These are phyloP conservation scores for Lupinus albus DNA, from an alignment of 306 rosid genomes.

Conservation along the genomic window DNA sequence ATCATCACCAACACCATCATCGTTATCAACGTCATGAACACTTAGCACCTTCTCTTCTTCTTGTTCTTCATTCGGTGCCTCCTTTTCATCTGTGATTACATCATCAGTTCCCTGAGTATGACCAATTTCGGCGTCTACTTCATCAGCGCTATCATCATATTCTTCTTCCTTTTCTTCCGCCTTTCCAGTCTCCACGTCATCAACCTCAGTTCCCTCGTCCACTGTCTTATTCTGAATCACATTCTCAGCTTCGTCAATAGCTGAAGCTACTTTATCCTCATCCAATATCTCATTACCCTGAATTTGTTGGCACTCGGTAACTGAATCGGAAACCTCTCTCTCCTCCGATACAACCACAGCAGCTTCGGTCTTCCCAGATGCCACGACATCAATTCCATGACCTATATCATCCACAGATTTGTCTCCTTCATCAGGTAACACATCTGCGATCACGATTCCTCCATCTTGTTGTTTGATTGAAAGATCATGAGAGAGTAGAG, in stretches of 20 bases:
- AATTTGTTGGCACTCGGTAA: slow-evolving; percentile 10
- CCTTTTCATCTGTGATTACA: slow-evolving; percentile 12
- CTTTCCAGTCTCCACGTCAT: neutral
- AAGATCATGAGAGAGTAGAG: neutral
- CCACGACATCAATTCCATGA: neutral
- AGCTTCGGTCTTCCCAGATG: neutral
- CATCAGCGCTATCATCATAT: slow-evolving; percentile 4
- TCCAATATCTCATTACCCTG: slow-evolving; percentile 17
- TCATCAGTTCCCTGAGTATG: no score
- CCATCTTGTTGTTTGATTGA: neutral
- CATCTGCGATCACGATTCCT: neutral
- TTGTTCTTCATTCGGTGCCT: slow-evolving; percentile 31
- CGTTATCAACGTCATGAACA: neutral
- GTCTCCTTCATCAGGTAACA: no score
- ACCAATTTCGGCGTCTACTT: neutral
- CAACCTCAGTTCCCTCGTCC: no score
- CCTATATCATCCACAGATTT: neutral
- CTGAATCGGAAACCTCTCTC: neutral
- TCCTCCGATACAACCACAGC: neutral
- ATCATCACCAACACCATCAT: neutral
- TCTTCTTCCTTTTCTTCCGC: slow-evolving; percentile 10
- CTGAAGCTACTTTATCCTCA: neutral
- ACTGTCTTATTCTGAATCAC: neutral
- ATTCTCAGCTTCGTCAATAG: neutral
- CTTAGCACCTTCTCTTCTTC: neutral